phyloP scores from a whole-genome alignment of 768 basidiomycete species.

The Steccherinum ochraceum region DNA sequence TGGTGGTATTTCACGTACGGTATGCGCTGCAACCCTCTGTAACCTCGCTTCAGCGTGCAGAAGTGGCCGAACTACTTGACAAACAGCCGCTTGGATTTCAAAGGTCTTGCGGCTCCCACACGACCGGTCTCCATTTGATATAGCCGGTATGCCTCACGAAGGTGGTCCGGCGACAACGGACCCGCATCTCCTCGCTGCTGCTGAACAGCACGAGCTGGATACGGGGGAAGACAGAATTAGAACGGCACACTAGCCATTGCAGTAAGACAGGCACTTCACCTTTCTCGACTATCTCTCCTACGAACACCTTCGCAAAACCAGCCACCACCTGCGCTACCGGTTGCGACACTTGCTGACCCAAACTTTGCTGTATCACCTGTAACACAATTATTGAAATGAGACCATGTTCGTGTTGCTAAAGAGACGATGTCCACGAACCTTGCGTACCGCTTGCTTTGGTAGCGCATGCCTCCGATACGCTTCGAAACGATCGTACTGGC shows the following conservation, averaged over 20 bases:
- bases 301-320: conserved; percentile 87
- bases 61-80: no score
- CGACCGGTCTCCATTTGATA: conserved; percentile 79
- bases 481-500: conserved; percentile 86
- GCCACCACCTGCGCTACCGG: conserved; percentile 87
- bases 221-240: no score
- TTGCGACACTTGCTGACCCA: conserved; percentile 77
- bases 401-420: neutral
- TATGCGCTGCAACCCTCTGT: no score
- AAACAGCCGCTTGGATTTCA: conserved; percentile 62
- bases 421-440: conserved; percentile 36
- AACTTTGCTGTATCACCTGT: conserved; percentile 78
- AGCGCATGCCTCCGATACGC: conserved; percentile 80
- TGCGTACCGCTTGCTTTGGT: conserved; percentile 77
- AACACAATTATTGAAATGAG: neutral
- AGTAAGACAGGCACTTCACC: conserved; percentile 38
- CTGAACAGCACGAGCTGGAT: conserved; percentile 71
- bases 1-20: no score
- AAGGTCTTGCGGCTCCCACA: conserved; percentile 70
- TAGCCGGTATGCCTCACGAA: conserved; percentile 81
- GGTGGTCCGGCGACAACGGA: conserved; percentile 80
- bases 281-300: conserved; percentile 88
- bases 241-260: no score
- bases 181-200: conserved; percentile 65
- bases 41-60: no score